Evolutionary conservation across 2,329 filamentous ascomycete genomes (phyloP).

Genomic region (Plectosphaerella sp.): DNA sequence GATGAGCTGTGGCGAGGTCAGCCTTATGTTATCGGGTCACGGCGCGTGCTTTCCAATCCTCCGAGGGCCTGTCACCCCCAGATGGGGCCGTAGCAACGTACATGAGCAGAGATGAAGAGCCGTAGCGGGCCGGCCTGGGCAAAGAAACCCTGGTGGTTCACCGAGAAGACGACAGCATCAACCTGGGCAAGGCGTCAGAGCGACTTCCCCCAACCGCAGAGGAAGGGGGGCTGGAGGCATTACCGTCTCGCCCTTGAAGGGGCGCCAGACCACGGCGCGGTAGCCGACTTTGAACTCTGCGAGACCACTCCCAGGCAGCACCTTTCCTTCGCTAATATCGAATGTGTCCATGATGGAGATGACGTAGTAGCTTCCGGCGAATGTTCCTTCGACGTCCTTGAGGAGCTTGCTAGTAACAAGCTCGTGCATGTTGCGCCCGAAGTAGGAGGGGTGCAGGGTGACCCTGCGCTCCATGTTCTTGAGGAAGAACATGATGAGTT

Average conservation of each 20-base stretch:
- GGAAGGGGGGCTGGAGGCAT: slow-evolving; percentile 26
- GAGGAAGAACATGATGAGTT: slow-evolving; percentile 84
- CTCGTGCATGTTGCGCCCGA: slow-evolving; percentile 88
- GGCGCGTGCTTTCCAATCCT: slow-evolving; percentile 1
- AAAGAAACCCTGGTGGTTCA: slow-evolving; percentile 91
- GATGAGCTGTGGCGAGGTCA: slow-evolving; percentile 62
- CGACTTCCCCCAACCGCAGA: slow-evolving; percentile 8
- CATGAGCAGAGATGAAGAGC: slow-evolving; percentile 77
- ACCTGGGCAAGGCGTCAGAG: slow-evolving; percentile 52
- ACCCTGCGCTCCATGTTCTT: slow-evolving; percentile 94
- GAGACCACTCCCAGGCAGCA: slow-evolving; percentile 84
- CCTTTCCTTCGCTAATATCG: slow-evolving; percentile 88
- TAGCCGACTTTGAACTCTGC: slow-evolving; percentile 95
- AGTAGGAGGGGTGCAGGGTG: slow-evolving; percentile 94
- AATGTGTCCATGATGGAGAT: slow-evolving; percentile 97
- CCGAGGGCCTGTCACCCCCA: background rate
- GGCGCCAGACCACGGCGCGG: slow-evolving; percentile 93
- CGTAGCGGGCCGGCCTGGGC: slow-evolving; percentile 74
- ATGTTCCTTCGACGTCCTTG: slow-evolving; percentile 91
- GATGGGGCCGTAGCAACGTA: slow-evolving; percentile 39
- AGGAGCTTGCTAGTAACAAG: slow-evolving; percentile 86
- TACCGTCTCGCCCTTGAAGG: slow-evolving; percentile 97
- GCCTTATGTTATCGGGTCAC: slow-evolving; percentile 4
- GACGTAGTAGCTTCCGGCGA: slow-evolving; percentile 94
- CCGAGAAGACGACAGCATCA: slow-evolving; percentile 87